Evolutionary conservation across 1,284 basidiomycete species (phyloP).

Genomic region (Tausonia pullulans): DNA sequence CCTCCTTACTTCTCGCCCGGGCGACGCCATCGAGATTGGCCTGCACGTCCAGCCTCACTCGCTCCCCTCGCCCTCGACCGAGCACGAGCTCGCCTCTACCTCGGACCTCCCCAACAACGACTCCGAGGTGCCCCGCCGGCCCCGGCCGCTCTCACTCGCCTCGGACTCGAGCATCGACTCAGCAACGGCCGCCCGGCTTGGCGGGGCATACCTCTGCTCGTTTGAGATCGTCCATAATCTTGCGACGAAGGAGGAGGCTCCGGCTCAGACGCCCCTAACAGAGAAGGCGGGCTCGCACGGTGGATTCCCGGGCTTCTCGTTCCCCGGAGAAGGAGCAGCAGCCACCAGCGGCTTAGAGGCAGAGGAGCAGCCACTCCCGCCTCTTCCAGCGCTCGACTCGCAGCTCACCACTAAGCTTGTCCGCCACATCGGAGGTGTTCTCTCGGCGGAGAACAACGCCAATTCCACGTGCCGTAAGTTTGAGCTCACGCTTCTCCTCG

Average conservation of each 20-base stretch:
- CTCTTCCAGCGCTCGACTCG: conserved; percentile 42
- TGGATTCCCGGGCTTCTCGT: neutral
- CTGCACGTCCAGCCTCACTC: conserved; percentile 49
- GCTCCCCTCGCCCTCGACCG: conserved; percentile 13
- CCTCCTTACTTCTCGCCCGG: conserved; percentile 50
- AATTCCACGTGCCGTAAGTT: conserved; percentile 30
- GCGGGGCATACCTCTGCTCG: conserved; percentile 36
- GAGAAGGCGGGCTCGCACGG: conserved; percentile 2
- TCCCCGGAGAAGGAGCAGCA: neutral
- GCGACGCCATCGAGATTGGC: conserved; percentile 80
- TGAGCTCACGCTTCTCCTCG: conserved; percentile 33
- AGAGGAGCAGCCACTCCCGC: neutral
- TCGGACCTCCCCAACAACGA: too few relatives aligned
- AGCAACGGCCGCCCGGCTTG: neutral
- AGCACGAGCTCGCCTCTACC: conserved; percentile 1
- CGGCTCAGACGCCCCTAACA: conserved; percentile 21
- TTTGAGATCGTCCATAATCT: conserved; percentile 46
- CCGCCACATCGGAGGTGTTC: conserved; percentile 50
- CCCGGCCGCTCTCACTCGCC: conserved; percentile 19
- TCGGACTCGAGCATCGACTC: conserved; percentile 13
- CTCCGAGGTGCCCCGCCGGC: conserved; percentile 6
- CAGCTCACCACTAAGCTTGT: conserved; percentile 55
- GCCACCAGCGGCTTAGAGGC: too few relatives aligned
- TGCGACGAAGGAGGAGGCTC: conserved; percentile 6
- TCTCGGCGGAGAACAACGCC: conserved; percentile 34